Evolutionary conservation across 306 rosid species (phyloP), one percentile per base, ranked within the genome.

Genomic region (Castanea crenata): DNA sequence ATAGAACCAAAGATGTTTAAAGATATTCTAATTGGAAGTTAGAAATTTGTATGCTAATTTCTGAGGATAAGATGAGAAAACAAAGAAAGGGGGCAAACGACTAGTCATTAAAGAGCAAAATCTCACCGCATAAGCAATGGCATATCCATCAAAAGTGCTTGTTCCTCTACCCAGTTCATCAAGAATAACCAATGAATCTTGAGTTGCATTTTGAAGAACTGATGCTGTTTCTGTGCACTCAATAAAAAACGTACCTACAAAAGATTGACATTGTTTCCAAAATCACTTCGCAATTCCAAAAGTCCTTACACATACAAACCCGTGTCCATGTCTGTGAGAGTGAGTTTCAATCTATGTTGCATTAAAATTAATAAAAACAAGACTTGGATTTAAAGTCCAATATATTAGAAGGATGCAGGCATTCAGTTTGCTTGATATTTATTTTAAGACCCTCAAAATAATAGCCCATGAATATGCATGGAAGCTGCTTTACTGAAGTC

Each of bases 121-220:
- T 32, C 96, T 91, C 81, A 95, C 99, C 71, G 99, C 90, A 79
- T 91, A 95, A 44, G 99, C 99, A 79, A 95, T 95, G 86, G 99
- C 99, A 75, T 95, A 95, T 76, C 99, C 99, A 77, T 95, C 98
- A 79, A 92, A 95, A 8, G 99, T 91, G 91, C 99, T 91, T 6
- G 99, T 95, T 87, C 99, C 99, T 71, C 99, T 92, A 58, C 99
- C 99, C 85, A 95, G 72, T 88, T 95, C 99, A 69, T 92, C 98
- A 52, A 92, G 97, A 86, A 95, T 90, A 65, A 95, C 97, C 82
- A 95, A 85, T 74, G 99, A 92, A 87, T 95, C 91, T 87, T 84
- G 97, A 65, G 96, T 95, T 18, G 98, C 97, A 67, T 88, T 88
- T 67, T 91, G 97, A 69, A 95, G 99, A 80, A 92, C 94, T 16